Conservation (phyloP, 192 early-diverging fungal genomes). For the Coemansia sp. region DNA sequence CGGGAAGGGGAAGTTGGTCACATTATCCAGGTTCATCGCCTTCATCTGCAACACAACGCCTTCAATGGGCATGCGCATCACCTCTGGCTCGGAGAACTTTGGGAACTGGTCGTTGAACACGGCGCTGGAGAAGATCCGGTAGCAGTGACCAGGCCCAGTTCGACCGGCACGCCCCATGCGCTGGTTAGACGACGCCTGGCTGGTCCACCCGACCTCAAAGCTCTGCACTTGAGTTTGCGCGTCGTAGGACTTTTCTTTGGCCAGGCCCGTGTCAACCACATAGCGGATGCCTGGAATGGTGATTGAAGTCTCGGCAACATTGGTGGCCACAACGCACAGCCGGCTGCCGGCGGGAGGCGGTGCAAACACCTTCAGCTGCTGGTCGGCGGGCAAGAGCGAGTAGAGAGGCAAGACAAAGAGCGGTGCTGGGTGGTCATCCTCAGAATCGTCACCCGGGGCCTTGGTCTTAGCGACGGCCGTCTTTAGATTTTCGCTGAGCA, state of each 20-base stretch:
- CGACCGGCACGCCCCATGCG: conserved; percentile 96
- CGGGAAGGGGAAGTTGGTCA: conserved; percentile 96
- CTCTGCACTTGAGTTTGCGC: conserved; percentile 84
- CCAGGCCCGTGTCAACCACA: conserved; percentile 94
- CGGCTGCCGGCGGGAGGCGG: conserved; percentile 83
- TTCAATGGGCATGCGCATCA: conserved; percentile 92
- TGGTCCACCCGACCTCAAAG: conserved; percentile 91
- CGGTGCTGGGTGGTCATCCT: conserved; percentile 57
- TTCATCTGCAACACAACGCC: conserved; percentile 98
- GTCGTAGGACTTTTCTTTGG: conserved; percentile 87
- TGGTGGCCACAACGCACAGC: conserved; percentile 94
- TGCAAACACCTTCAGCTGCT: conserved; percentile 92
- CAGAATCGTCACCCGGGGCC: conserved; percentile 29
- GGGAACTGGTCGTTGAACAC: conserved; percentile 91
- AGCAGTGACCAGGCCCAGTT: conserved; percentile 95
- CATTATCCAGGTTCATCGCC: conserved; percentile 93
- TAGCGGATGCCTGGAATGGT: conserved; percentile 96
- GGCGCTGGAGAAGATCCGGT: conserved; percentile 89
- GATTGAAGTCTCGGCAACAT: conserved; percentile 98
- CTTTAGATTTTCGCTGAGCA: conserved; percentile 53
- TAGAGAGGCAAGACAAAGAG: conserved; percentile 97
- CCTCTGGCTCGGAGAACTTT: conserved; percentile 86
- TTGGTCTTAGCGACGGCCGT: conserved; percentile 12
- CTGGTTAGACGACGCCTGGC: conserved; percentile 91
- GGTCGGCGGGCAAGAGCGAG: conserved; percentile 86